A percentile compares a stretch with the other conserved stretches of the same genome.
Evolutionary conservation across 108 stramenopile species (phyloP).

Genomic region (Nannochloropsis gaditana): DNA sequence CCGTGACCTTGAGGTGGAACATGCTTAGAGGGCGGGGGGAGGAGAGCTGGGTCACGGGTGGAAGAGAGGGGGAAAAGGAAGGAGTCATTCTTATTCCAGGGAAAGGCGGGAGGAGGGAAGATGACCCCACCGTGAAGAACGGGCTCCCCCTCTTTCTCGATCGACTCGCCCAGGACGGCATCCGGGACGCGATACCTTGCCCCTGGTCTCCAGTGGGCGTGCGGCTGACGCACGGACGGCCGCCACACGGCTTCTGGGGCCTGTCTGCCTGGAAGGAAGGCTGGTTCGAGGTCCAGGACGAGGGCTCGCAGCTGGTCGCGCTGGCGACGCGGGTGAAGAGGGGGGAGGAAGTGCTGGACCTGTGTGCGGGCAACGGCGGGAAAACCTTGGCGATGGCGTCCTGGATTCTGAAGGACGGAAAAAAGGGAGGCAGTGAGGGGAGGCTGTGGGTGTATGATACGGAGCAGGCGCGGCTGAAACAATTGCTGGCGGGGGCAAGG

Average conservation of each 20-base stretch:
- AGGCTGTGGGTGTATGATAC: neutral
- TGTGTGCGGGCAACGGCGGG: constrained; percentile 10
- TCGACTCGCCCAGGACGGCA: neutral
- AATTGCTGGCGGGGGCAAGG: neutral
- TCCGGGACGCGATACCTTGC: neutral
- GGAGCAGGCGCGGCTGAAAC: neutral
- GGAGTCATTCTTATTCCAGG: neutral
- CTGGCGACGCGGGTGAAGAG: neutral
- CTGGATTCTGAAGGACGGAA: neutral
- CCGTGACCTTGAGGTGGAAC: neutral
- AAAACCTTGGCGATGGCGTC: constrained; percentile 17
- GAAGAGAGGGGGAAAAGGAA: neutral
- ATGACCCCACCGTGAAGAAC: neutral
- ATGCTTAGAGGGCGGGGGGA: neutral
- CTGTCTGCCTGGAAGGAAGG: neutral
- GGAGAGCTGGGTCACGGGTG: neutral
- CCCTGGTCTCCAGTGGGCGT: neutral
- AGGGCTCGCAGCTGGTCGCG: constrained; percentile 21
- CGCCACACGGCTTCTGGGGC: neutral
- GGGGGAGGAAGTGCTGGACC: neutral
- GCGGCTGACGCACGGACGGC: neutral
- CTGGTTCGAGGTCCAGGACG: neutral
- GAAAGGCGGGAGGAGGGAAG: too few species aligned
- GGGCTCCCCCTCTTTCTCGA: neutral
- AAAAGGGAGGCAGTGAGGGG: neutral